These are phyloP conservation scores for Curvularia spicifera DNA, from an alignment of 2,329 filamentous ascomycete genomes.

Conservation along the genomic window DNA sequence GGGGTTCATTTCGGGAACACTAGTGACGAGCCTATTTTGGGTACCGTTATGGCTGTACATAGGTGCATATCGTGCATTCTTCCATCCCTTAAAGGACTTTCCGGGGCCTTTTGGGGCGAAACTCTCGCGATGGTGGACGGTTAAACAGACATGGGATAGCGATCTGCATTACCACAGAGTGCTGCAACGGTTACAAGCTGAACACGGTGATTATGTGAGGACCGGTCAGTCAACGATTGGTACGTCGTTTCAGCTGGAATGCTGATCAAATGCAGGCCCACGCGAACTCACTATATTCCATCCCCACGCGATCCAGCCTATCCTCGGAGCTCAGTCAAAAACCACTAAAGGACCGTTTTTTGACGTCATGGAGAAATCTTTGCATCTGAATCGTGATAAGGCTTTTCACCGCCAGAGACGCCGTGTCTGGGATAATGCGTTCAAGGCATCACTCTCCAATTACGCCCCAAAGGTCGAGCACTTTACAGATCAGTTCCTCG, in stretches of 20 bases:
- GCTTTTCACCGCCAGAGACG: conserved; percentile 35
- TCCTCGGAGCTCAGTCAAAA: conserved; percentile 30
- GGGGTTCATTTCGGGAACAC: conserved; percentile 15
- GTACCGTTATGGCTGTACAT: conserved; percentile 29
- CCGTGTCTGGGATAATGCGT: conserved; percentile 39
- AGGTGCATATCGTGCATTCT: conserved; percentile 31
- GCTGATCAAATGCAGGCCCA: conserved; percentile 23
- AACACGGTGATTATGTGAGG: conserved; percentile 37
- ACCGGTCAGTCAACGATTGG: conserved; percentile 22
- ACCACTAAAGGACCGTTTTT: conserved; percentile 39
- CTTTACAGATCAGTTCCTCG: conserved; percentile 33
- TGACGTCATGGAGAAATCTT: conserved; percentile 28
- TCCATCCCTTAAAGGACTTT: conserved; percentile 31
- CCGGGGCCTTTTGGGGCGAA: conserved; percentile 32
- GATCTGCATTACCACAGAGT: conserved; percentile 26
- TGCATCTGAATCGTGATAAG: conserved; percentile 38
- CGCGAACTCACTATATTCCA: conserved; percentile 37
- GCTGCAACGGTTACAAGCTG: conserved; percentile 27
- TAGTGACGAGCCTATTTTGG: conserved; percentile 25
- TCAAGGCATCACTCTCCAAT: conserved; percentile 35
- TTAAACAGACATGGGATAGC: conserved; percentile 27
- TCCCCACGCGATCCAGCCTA: conserved; percentile 26
- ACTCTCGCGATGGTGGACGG: conserved; percentile 33
- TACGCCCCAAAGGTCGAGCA: conserved; percentile 32
- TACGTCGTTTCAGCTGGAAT: neutral